A percentile compares a stretch with the other conserved stretches of the same genome.
These are phyloP conservation scores for Erodium moschatum DNA, from an alignment of 441 rosid genomes.

Conservation along the genomic window DNA sequence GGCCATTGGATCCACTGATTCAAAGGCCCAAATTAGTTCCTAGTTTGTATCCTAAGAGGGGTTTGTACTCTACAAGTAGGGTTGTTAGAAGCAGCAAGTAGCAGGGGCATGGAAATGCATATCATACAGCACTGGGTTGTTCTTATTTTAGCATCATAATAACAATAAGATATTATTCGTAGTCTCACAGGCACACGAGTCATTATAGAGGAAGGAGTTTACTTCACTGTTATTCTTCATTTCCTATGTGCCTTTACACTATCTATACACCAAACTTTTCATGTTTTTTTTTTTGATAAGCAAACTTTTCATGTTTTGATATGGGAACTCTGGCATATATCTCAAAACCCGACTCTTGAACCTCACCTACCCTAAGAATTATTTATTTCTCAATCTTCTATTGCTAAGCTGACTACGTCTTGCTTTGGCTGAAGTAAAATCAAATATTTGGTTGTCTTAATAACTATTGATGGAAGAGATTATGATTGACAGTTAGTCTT, in stretches of 20 bases:
- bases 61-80: no score
- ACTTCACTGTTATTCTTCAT: background rate
- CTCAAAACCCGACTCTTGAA: background rate
- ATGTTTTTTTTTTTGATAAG: no score
- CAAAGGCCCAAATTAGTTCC: no score
- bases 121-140: background rate
- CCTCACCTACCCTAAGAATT: background rate
- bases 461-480: constrained; percentile 1
- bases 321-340: background rate
- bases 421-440: background rate
- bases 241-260: background rate
- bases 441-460: background rate
- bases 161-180: background rate
- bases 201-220: background rate
- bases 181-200: background rate
- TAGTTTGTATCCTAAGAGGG: no score
- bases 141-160: background rate
- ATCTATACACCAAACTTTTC: background rate
- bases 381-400: background rate
- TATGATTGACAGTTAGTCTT: background rate
- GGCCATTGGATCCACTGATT: no score
- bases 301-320: background rate
- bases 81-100: no score
- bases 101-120: no score
- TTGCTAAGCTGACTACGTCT: background rate